A percentile compares a stretch with the other conserved stretches of the same genome.
These are phyloP conservation scores for Boletus vinaceobasis DNA, from an alignment of 768 basidiomycete genomes.

Conservation along the genomic window DNA sequence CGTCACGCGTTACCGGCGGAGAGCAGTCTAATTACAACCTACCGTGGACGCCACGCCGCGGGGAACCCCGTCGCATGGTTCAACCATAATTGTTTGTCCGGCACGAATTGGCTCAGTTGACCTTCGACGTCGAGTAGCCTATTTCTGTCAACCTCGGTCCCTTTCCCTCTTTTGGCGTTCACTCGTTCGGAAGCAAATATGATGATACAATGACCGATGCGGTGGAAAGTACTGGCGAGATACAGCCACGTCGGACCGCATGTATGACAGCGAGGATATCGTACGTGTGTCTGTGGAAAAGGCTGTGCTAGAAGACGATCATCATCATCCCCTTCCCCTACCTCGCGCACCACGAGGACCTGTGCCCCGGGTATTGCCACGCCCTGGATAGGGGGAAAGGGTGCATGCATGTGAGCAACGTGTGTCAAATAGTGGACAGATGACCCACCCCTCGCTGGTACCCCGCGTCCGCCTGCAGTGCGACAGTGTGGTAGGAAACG, in stretches of 20 bases:
- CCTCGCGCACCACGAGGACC: slow-evolving; percentile 30
- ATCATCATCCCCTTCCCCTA: slow-evolving; percentile 29
- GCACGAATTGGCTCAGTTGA: background rate
- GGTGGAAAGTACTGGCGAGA: background rate
- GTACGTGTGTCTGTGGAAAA: background rate
- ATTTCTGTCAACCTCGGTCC: background rate
- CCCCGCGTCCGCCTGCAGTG: slow-evolving; percentile 35
- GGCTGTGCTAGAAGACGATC: background rate
- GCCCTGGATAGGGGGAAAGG: slow-evolving; percentile 13
- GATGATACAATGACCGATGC: background rate
- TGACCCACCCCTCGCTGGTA: slow-evolving; percentile 36
- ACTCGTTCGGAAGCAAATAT: background rate
- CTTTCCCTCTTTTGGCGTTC: background rate
- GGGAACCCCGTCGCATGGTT: background rate
- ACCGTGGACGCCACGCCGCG: background rate
- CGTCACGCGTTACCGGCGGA: slow-evolving; percentile 5
- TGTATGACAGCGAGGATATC: slow-evolving; percentile 6
- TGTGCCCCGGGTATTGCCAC: slow-evolving; percentile 25
- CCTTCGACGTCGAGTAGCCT: background rate
- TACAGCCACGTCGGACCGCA: background rate
- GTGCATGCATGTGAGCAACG: background rate
- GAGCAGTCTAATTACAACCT: background rate
- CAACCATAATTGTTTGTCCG: background rate
- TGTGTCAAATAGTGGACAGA: background rate
- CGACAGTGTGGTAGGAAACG: background rate